Evolutionary conservation across 2,329 filamentous ascomycete species (phyloP).

Genomic region (Trichophyton mentagrophytes): DNA sequence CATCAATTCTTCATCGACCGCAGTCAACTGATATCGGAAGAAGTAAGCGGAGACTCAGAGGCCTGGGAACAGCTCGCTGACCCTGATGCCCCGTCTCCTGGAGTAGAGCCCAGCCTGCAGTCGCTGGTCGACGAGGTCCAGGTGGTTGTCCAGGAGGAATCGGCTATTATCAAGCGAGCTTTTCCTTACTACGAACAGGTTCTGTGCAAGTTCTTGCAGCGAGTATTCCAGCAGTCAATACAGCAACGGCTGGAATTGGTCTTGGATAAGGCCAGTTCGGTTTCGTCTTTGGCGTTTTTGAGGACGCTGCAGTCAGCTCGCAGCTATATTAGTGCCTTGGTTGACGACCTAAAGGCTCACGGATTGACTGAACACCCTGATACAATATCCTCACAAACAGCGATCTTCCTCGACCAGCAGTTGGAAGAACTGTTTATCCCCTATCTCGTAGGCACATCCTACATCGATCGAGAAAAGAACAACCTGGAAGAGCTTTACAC

Average conservation of each 20-base stretch:
- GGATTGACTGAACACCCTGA: slow-evolving; percentile 93
- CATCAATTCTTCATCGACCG: slow-evolving; percentile 98
- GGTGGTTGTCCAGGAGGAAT: slow-evolving; percentile 93
- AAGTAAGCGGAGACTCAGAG: slow-evolving; percentile 49
- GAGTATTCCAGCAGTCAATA: slow-evolving; percentile 95
- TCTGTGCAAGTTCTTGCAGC: slow-evolving; percentile 79
- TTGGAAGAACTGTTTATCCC: slow-evolving; percentile 54
- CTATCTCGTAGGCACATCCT: slow-evolving; percentile 52
- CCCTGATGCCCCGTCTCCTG: slow-evolving; percentile 80
- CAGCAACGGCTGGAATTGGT: slow-evolving; percentile 94
- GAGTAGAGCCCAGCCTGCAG: slow-evolving; percentile 83
- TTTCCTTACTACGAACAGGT: slow-evolving; percentile 97
- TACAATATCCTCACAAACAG: slow-evolving; percentile 71
- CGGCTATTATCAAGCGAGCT: slow-evolving; percentile 87
- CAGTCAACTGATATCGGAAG: slow-evolving; percentile 79
- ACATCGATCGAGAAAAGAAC: slow-evolving; percentile 52
- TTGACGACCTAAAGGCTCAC: slow-evolving; percentile 88
- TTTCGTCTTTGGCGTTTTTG: slow-evolving; percentile 84
- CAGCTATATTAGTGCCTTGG: slow-evolving; percentile 71
- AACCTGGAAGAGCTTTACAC: slow-evolving; percentile 72
- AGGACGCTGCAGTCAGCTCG: slow-evolving; percentile 82
- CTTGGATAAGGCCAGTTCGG: slow-evolving; percentile 79
- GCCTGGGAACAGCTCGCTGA: slow-evolving; percentile 84
- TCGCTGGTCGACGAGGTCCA: slow-evolving; percentile 87
- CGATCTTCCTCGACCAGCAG: slow-evolving; percentile 55